These are phyloP conservation scores for Posidonia oceanica DNA, from an alignment of 116 monocot genomes.

Conservation along the genomic window DNA sequence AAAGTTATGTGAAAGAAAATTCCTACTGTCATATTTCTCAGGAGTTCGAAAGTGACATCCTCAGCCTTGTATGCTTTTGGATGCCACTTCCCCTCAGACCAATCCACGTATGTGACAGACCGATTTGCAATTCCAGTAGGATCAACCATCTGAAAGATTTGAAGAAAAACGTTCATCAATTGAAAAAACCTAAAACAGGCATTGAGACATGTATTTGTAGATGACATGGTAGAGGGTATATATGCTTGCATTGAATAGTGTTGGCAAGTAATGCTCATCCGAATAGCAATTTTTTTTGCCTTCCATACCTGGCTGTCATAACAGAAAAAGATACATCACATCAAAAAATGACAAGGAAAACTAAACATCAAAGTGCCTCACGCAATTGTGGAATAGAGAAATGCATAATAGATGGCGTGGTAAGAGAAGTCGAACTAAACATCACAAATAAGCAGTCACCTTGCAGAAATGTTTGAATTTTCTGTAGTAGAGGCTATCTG, in stretches of 20 bases:
- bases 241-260: conserved; percentile 61
- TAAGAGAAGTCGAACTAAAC: too few relatives aligned
- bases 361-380: not conserved
- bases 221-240: not conserved
- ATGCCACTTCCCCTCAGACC: conserved; percentile 99
- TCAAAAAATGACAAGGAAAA: not conserved
- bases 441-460: conserved; percentile 14
- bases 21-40: conserved; percentile 76
- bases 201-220: not conserved
- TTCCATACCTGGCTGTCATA: conserved; percentile 64
- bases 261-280: conserved; percentile 92
- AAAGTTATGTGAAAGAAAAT: not conserved
- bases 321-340: not conserved
- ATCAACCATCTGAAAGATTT: conserved; percentile 56
- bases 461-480: conserved; percentile 88
- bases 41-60: conserved; percentile 65
- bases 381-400: too few relatives aligned
- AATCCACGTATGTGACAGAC: conserved; percentile 95
- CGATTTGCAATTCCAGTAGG: conserved; percentile 85
- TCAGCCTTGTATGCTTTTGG: conserved; percentile 67
- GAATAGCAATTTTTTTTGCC: conserved; percentile 67
- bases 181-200: not conserved
- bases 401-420: too few relatives aligned
- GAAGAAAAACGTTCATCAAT: not conserved
- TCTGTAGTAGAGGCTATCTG: conserved; percentile 77